Percentiles rank a stretch among this genome's conserved stretches.
Conservation (phyloP, 208 protist genomes). For the Crithidia sp. region DNA sequence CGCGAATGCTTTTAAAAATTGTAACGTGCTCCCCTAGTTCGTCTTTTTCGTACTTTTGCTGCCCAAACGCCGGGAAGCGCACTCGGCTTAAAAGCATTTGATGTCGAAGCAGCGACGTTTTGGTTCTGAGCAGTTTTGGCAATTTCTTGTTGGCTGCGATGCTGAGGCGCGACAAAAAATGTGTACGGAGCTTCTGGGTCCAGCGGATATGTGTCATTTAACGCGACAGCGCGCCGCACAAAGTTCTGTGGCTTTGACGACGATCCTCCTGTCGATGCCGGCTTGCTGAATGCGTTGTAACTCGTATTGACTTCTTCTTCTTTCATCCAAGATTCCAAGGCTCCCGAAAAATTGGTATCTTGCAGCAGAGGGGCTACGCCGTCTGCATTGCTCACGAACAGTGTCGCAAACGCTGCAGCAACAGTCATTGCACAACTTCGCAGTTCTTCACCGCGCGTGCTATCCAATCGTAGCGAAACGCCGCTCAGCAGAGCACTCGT, state of each 20-base stretch:
- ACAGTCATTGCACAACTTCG: slow-evolving; percentile 34
- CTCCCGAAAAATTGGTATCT: slow-evolving; percentile 30
- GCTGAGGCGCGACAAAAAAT: slow-evolving; percentile 13
- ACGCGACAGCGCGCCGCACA: slow-evolving; percentile 3
- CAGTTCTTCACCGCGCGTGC: slow-evolving; percentile 32
- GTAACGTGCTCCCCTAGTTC: slow-evolving; percentile 45
- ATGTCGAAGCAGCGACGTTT: background rate
- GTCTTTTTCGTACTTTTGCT: slow-evolving; percentile 44
- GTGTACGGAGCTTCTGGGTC: slow-evolving; percentile 33
- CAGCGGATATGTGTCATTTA: slow-evolving; percentile 15
- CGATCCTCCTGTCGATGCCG: background rate
- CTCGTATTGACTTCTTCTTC: slow-evolving; percentile 13
- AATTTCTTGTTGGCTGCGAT: background rate
- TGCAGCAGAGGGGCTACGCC: slow-evolving; percentile 28
- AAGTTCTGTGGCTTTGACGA: background rate
- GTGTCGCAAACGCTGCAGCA: slow-evolving; percentile 41
- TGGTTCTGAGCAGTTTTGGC: background rate
- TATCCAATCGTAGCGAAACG: slow-evolving; percentile 50
- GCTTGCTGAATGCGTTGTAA: background rate
- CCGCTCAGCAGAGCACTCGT: slow-evolving; percentile 50
- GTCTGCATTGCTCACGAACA: slow-evolving; percentile 40
- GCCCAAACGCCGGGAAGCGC: slow-evolving; percentile 42
- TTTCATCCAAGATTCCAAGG: slow-evolving; percentile 35
- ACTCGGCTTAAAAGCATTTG: background rate
- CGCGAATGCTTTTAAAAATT: slow-evolving; percentile 54